Base-by-base conservation (phyloP, 2,329 filamentous ascomycete genomes). In the Claviceps pusilla region DNA sequence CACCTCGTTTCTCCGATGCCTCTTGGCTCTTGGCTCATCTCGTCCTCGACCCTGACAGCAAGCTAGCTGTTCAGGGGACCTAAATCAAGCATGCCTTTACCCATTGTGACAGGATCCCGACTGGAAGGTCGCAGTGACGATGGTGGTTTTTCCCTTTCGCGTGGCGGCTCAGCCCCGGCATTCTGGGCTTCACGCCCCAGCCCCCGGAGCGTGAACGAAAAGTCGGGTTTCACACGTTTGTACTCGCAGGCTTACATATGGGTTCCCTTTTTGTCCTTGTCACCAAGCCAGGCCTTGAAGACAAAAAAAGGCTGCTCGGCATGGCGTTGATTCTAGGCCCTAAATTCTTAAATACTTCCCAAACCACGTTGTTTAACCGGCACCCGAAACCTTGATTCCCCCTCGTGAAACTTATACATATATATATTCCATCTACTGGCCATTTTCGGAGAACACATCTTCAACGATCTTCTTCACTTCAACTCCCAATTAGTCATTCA, bases 81-180 rank as follows among this genome's bases (percentile, higher is more conserved):
- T 43, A 10, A 7, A 16, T 31, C 12, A 28, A 47, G 16, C 35
- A 28, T 48, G 48, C 42, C 37, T 35, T 14, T 24, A 31, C 33
- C 51, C 35, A 45, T 12, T 48, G 35, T 41, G 6, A 53, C 43
- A 31, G 48, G 39, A 48, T 56, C 35, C 54, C 54, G 54, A 42
- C 54, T 31, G 48, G 19, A 31, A 56, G 48, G 51, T 48, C 42
- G 37, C 47, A 28, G 31, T 50, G 54, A 48, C 39, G 52, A 50
- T 50, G 46, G 52, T 39, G 24, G 19, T n/a, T 4, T 33, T 50
- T 35, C 28, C 52, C 45, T 48, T 53, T 51, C 42, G 47, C 51
- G 51, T 56, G 51, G 54, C 54, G 51, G 51, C 51, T 56, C 43
- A 56, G 51, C 54, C 51, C 47, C 19, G 45, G 41, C 19, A 28